A percentile compares a stretch with the other conserved stretches of the same genome.
Evolutionary conservation across 768 basidiomycete genomes (phyloP).

Genomic region (Termitomyces sp.): DNA sequence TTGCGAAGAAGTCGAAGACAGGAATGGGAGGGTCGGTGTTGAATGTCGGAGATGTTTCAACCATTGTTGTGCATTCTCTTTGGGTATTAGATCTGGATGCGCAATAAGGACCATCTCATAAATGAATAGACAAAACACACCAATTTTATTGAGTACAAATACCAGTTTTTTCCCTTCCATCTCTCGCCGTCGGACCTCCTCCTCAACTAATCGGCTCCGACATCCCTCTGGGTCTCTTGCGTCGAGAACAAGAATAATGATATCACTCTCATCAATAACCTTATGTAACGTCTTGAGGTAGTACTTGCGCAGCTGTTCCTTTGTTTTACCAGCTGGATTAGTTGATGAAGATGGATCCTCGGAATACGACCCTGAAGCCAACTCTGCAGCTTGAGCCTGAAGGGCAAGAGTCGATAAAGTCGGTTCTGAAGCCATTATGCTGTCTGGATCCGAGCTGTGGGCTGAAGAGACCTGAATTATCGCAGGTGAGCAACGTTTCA

Average conservation of each 20-base stretch:
- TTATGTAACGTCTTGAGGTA: constrained; percentile 82
- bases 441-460: constrained; percentile 45
- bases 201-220: constrained; percentile 87
- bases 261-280: constrained; percentile 92
- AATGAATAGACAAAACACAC: constrained; percentile 33
- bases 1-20: constrained; percentile 71
- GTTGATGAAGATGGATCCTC: constrained; percentile 30
- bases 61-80: constrained; percentile 87
- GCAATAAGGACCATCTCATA: background rate
- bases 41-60: constrained; percentile 87
- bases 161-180: constrained; percentile 88
- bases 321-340: constrained; percentile 41
- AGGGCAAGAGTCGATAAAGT: constrained; percentile 54
- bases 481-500: background rate
- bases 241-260: constrained; percentile 86
- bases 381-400: constrained; percentile 39
- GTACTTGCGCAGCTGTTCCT: constrained; percentile 66
- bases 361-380: constrained; percentile 16
- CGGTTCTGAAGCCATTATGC: constrained; percentile 69
- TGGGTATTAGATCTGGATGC: constrained; percentile 77
- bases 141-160: constrained; percentile 96
- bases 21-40: constrained; percentile 91
- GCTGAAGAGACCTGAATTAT: constrained; percentile 14
- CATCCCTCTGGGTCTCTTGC: constrained; percentile 95
- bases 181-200: constrained; percentile 85